A percentile compares a stretch with the other conserved stretches of the same genome.
phyloP scores from a whole-genome alignment of 2,329 filamentous ascomycete genomes.

The Fusarium udum region DNA sequence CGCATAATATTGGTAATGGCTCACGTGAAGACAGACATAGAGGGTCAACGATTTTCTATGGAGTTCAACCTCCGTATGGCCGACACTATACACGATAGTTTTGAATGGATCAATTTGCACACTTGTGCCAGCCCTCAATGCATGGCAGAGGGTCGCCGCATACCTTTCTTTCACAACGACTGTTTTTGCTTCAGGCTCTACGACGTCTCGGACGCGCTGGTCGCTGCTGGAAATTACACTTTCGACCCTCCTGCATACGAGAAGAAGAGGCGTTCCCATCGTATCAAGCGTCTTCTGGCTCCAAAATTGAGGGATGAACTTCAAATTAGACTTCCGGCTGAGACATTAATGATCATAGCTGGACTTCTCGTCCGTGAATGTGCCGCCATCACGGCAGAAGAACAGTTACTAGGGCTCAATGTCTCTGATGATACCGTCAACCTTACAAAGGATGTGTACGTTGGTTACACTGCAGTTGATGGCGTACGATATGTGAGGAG shows the following conservation, averaged over 20 bases:
- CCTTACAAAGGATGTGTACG: slow-evolving; percentile 4
- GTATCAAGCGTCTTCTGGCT: neutral
- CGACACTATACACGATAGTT: neutral
- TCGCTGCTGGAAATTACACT: slow-evolving; percentile 15
- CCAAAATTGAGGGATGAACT: slow-evolving; percentile 1
- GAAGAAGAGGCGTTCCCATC: neutral
- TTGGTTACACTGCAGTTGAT: neutral
- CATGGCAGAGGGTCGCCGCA: neutral
- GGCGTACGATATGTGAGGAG: slow-evolving; percentile 18
- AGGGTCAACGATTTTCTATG: slow-evolving; percentile 8
- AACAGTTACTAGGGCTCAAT: neutral
- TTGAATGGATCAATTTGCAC: slow-evolving; percentile 11
- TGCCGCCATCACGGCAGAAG: slow-evolving; percentile 6
- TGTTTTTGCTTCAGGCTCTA: slow-evolving; percentile 19
- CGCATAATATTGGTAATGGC: neutral
- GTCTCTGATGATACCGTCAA: neutral
- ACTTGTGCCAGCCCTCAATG: neutral
- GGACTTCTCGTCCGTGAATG: slow-evolving; percentile 23
- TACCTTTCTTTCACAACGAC: slow-evolving; percentile 15
- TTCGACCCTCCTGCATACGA: slow-evolving; percentile 3
- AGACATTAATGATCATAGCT: slow-evolving; percentile 14
- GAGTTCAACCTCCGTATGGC: neutral
- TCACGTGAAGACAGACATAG: slow-evolving; percentile 10
- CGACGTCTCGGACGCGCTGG: slow-evolving; percentile 5
- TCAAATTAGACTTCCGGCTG: slow-evolving; percentile 9